These are phyloP conservation scores for Rosa chinensis DNA, from an alignment of 306 rosid species.

Conservation along the genomic window DNA sequence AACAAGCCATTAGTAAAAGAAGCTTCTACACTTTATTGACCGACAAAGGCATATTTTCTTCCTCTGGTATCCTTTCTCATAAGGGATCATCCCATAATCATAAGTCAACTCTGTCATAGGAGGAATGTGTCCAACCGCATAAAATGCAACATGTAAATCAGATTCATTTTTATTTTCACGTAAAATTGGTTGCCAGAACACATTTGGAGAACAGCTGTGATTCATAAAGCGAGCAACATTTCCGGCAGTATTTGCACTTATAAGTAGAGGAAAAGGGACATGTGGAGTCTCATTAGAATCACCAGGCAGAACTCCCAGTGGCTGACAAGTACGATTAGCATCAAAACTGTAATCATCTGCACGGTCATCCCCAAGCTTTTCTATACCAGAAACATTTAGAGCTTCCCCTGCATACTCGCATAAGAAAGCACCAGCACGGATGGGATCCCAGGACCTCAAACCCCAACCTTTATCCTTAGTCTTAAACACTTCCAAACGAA, in stretches of 20 bases:
- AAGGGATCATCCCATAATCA: constrained; percentile 72
- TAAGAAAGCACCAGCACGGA: constrained; percentile 81
- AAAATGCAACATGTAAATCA: constrained; percentile 77
- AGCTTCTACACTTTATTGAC: constrained; percentile 68
- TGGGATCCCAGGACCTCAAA: constrained; percentile 88
- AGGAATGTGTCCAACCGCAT: constrained; percentile 70
- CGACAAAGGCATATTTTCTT: constrained; percentile 84
- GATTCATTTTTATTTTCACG: constrained; percentile 60
- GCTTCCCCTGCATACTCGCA: constrained; percentile 95
- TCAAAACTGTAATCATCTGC: constrained; percentile 76
- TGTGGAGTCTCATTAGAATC: constrained; percentile 57
- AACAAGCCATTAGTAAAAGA: constrained; percentile 44
- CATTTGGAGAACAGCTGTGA: constrained; percentile 90
- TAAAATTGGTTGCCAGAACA: constrained; percentile 70
- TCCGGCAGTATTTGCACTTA: constrained; percentile 70
- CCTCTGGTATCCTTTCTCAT: constrained; percentile 56
- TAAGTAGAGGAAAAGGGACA: constrained; percentile 64
- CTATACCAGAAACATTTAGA: constrained; percentile 51
- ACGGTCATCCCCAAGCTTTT: constrained; percentile 60
- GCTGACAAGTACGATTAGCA: constrained; percentile 65
- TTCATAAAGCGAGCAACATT: constrained; percentile 96
- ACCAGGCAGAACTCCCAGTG: constrained; percentile 64
- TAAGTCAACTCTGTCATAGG: constrained; percentile 89
- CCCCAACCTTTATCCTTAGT: constrained; percentile 91
- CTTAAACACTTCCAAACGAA: constrained; percentile 80